phyloP scores from a whole-genome alignment of 108 stramenopile genomes.

The Cyclotella atomus region DNA sequence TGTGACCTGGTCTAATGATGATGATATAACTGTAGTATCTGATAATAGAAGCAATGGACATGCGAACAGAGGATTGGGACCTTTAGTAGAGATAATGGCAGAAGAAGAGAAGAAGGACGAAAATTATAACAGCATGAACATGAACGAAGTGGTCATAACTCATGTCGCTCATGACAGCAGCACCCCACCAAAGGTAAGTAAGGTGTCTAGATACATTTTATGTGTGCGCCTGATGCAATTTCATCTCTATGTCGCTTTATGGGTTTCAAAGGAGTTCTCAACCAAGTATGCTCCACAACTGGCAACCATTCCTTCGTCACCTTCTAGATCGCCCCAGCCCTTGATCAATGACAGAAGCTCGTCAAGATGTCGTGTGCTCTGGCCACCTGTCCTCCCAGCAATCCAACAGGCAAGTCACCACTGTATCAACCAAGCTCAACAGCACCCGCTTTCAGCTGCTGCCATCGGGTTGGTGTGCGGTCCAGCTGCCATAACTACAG shows the following conservation, averaged over 20 bases:
- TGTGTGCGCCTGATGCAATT: too few species aligned
- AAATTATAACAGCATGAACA: conserved; percentile 3
- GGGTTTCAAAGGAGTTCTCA: conserved; percentile 5
- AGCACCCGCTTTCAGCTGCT: conserved; percentile 64
- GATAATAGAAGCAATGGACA: neutral
- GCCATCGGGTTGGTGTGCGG: conserved; percentile 73
- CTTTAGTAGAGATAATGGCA: conserved; percentile 54
- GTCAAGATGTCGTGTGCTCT: conserved; percentile 67
- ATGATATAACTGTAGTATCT: neutral
- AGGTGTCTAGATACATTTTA: too few species aligned
- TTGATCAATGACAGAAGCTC: neutral
- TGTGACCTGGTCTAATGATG: conserved; percentile 44
- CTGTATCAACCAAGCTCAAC: conserved; percentile 56
- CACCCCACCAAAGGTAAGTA: conserved; percentile 17
- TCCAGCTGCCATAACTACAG: conserved; percentile 70
- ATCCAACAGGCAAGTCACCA: conserved; percentile 53
- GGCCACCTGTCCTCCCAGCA: conserved; percentile 80
- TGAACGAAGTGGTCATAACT: neutral
- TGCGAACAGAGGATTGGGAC: conserved; percentile 5
- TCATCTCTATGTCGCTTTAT: too few species aligned
- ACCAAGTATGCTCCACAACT: conserved; percentile 22
- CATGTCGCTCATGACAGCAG: neutral
- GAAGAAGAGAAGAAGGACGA: conserved; percentile 54
- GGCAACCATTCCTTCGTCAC: conserved; percentile 40
- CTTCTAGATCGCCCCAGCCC: neutral